Conservation (phyloP, 495 filamentous ascomycete species). For the Aspergillus bertholletiae region DNA sequence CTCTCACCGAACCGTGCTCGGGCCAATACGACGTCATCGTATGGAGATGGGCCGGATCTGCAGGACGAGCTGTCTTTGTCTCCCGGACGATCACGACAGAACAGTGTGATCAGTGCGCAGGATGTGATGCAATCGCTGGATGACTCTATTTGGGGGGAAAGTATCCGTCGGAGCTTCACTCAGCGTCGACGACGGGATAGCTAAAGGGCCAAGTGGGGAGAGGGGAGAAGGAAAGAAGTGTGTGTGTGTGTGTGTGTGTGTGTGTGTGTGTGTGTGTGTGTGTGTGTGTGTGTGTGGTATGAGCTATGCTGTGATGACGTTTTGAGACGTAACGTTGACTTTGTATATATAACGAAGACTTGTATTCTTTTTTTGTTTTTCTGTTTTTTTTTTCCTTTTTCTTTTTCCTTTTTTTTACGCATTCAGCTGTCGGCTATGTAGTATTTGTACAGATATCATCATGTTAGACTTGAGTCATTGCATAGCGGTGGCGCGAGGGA, state of each 20-base stretch:
- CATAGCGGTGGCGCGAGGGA: conserved; percentile 6
- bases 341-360: not conserved
- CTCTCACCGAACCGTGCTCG: conserved; percentile 33
- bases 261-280: no score
- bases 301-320: conserved; percentile 9
- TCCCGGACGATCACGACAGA: conserved; percentile 33
- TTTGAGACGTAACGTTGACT: not conserved
- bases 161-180: conserved; percentile 84
- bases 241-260: no score
- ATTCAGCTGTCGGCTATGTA: no score
- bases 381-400: not conserved
- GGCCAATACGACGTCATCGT: conserved; percentile 23
- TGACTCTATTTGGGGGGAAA: conserved; percentile 88
- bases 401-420: not conserved
- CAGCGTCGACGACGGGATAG: conserved; percentile 49
- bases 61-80: conserved; percentile 9
- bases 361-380: conserved; percentile 4
- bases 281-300: no score
- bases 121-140: conserved; percentile 80
- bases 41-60: conserved; percentile 23
- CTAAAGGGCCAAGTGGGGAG: no score
- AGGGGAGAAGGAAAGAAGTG: no score
- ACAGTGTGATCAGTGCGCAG: conserved; percentile 70
- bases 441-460: conserved; percentile 11
- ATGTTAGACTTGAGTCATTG: conserved; percentile 5